phyloP scores from a whole-genome alignment of 2,329 filamentous ascomycete genomes.

The Fusarium caatingaense region DNA sequence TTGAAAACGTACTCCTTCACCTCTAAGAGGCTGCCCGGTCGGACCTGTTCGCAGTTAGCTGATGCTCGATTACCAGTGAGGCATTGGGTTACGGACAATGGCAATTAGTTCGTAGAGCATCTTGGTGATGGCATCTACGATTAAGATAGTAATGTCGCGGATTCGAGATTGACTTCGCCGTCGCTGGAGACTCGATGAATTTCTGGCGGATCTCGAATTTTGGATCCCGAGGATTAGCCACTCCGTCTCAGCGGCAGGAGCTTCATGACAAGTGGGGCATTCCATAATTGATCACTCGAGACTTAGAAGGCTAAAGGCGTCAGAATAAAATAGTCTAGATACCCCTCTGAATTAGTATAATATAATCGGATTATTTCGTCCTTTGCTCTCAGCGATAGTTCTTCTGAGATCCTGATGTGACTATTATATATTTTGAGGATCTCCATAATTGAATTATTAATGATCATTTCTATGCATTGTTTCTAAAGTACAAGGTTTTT shows the following conservation, averaged over 20 bases:
- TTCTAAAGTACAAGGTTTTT: constrained; percentile 31
- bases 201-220: constrained; percentile 46
- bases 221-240: constrained; percentile 49
- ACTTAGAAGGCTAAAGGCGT: neutral
- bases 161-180: constrained; percentile 15
- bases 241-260: neutral
- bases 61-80: constrained; percentile 27
- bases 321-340: neutral
- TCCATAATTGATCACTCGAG: neutral
- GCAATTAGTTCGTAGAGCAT: constrained; percentile 99
- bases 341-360: neutral
- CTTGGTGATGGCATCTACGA: constrained; percentile 53
- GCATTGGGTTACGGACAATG: constrained; percentile 74
- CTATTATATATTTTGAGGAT: neutral
- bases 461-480: constrained; percentile 23
- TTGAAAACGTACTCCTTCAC: constrained; percentile 84
- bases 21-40: constrained; percentile 87
- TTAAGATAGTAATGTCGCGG: constrained; percentile 28
- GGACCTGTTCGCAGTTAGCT: constrained; percentile 71
- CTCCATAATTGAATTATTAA: neutral
- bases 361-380: neutral
- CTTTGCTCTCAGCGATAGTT: neutral
- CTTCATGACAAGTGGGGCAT: constrained; percentile 33
- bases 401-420: neutral
- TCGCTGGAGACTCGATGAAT: constrained; percentile 36